Percentiles rank a stretch among this genome's conserved stretches.
These are phyloP conservation scores for Calophaca sinica DNA, from an alignment of 306 rosid genomes.

Conservation along the genomic window DNA sequence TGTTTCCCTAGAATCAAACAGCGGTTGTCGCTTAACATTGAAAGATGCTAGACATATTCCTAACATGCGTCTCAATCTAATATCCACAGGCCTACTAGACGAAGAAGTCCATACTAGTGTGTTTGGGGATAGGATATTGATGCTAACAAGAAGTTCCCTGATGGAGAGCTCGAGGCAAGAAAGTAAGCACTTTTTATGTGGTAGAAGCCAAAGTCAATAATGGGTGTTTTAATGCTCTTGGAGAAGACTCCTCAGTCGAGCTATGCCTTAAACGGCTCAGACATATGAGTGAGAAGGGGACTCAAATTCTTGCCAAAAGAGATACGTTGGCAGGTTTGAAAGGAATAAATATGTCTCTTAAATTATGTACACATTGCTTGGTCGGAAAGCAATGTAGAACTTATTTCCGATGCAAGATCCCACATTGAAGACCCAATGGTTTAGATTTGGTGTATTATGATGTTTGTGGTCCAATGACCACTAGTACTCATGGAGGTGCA, in stretches of 20 bases:
- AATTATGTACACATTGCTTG: not conserved
- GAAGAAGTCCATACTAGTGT: not conserved
- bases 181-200: not conserved
- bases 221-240: not conserved
- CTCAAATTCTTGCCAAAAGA: not conserved
- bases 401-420: not conserved
- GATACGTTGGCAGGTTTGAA: not conserved
- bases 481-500: not conserved
- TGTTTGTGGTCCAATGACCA: not conserved
- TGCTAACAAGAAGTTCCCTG: not conserved
- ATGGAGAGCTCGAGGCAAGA: not conserved
- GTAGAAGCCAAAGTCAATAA: conserved; percentile 1
- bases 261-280: not conserved
- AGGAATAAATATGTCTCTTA: not conserved
- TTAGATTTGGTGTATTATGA: not conserved
- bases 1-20: not conserved
- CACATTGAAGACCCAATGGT: not conserved
- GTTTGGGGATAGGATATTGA: not conserved
- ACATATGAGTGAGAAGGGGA: not conserved
- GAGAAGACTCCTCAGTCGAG: not conserved
- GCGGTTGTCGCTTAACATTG: not conserved
- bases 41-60: conserved; percentile 6
- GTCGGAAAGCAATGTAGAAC: not conserved
- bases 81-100: not conserved
- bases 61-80: conserved; percentile 2